Evolutionary conservation across 2,329 filamentous ascomycete genomes (phyloP).

Genomic region (Exophiala sp.): DNA sequence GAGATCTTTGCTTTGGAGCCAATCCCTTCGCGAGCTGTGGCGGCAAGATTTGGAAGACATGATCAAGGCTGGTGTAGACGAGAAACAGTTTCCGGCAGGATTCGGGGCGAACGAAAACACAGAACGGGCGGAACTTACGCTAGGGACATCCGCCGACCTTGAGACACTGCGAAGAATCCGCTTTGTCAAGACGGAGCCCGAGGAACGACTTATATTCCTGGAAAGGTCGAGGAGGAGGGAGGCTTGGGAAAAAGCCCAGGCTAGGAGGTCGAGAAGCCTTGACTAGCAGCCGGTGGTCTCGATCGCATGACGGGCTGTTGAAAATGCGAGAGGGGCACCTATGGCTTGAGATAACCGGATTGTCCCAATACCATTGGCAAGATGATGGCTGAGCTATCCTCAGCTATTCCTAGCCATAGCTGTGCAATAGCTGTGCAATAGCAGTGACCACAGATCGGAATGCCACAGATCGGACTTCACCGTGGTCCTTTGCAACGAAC

Average conservation of each 20-base stretch:
- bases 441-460: too few relatives aligned
- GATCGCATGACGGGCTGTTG: too few relatives aligned
- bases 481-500: too few relatives aligned
- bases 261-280: background rate
- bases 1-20: slow-evolving; percentile 19
- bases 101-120: background rate
- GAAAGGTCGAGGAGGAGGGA: slow-evolving; percentile 1
- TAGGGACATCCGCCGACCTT: background rate
- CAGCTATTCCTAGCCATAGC: too few relatives aligned
- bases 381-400: too few relatives aligned
- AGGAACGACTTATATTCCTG: slow-evolving; percentile 1
- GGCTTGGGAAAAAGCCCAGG: background rate
- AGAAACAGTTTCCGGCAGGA: background rate
- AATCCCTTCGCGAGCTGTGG: slow-evolving; percentile 9
- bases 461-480: too few relatives aligned
- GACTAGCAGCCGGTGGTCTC: too few relatives aligned
- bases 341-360: too few relatives aligned
- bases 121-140: background rate
- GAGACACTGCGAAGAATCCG: slow-evolving; percentile 4
- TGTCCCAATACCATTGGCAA: too few relatives aligned
- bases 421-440: too few relatives aligned
- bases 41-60: slow-evolving; percentile 5
- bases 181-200: slow-evolving; percentile 1
- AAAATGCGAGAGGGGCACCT: too few relatives aligned
- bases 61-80: background rate